Evolutionary conservation across 345 rosid genomes (phyloP).

Genomic region (Moricandia moricandioides): DNA sequence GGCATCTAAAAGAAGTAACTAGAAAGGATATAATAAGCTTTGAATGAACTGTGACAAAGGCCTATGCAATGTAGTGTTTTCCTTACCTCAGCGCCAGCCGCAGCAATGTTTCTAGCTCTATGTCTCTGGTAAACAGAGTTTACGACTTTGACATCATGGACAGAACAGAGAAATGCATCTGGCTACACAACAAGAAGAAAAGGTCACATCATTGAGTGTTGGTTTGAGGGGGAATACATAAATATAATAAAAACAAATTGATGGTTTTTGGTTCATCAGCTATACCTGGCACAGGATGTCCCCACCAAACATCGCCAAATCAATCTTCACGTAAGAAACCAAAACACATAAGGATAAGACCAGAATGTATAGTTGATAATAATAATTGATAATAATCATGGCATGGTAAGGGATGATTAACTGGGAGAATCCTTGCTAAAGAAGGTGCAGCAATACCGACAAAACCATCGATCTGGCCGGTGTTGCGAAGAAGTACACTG

Average conservation of each 20-base stretch:
- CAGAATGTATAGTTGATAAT: neutral
- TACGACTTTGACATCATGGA: slow-evolving; percentile 85
- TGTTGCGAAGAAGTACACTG: slow-evolving; percentile 64
- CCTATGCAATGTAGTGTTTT: neutral
- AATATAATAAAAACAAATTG: neutral
- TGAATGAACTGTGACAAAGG: neutral
- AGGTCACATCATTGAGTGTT: neutral
- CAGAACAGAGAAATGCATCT: slow-evolving; percentile 96
- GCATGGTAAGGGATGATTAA: slow-evolving; percentile 44
- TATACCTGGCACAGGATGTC: slow-evolving; percentile 92
- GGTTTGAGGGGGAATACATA: neutral
- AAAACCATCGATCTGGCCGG: slow-evolving; percentile 75
- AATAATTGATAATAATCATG: neutral
- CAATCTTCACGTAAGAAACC: slow-evolving; percentile 49
- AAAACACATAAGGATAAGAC: slow-evolving; percentile 11
- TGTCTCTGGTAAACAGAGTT: slow-evolving; percentile 73
- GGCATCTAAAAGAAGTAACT: slow-evolving; percentile 5
- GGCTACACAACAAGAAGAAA: slow-evolving; percentile 60
- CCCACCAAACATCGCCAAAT: slow-evolving; percentile 91
- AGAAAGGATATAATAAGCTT: neutral
- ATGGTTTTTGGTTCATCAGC: slow-evolving; percentile 1
- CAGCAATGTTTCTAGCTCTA: slow-evolving; percentile 66
- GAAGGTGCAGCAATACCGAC: slow-evolving; percentile 95
- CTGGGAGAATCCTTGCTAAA: slow-evolving; percentile 95
- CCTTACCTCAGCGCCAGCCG: slow-evolving; percentile 67